phyloP scores from a whole-genome alignment of 345 rosid genomes.

The Corchorus olitorius region DNA sequence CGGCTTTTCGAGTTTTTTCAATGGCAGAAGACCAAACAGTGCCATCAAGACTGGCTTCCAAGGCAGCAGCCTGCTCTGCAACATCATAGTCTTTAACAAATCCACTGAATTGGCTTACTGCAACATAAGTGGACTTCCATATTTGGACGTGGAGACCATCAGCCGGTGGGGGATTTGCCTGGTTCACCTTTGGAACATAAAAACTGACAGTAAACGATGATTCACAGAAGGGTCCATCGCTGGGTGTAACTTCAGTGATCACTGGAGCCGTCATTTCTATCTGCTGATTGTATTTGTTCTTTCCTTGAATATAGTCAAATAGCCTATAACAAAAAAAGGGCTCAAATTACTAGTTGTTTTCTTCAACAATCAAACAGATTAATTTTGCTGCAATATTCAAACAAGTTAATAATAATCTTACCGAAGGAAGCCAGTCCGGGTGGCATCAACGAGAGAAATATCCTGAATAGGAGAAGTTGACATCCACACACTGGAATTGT shows the following conservation, averaged over 20 bases:
- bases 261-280: conserved; percentile 96
- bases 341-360: background rate
- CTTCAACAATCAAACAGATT: background rate
- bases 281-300: conserved; percentile 52
- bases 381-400: background rate
- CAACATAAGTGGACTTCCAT: conserved; percentile 58
- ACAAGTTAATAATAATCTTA: conserved; percentile 22
- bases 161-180: conserved; percentile 73
- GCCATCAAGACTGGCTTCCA: conserved; percentile 60
- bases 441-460: conserved; percentile 74
- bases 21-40: conserved; percentile 66
- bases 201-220: conserved; percentile 80
- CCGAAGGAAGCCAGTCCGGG: conserved; percentile 73
- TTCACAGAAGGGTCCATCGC: conserved; percentile 85
- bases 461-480: conserved; percentile 69
- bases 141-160: conserved; percentile 68
- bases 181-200: conserved; percentile 77
- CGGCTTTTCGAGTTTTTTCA: conserved; percentile 40
- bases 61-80: conserved; percentile 76
- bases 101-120: conserved; percentile 76
- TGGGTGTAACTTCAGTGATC: conserved; percentile 63
- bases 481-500: conserved; percentile 61
- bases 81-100: conserved; percentile 58
- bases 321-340: conserved; percentile 39
- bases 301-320: conserved; percentile 85